Evolutionary conservation across 2,329 filamentous ascomycete species (phyloP).

Genomic region (Coleophoma cylindrospora): DNA sequence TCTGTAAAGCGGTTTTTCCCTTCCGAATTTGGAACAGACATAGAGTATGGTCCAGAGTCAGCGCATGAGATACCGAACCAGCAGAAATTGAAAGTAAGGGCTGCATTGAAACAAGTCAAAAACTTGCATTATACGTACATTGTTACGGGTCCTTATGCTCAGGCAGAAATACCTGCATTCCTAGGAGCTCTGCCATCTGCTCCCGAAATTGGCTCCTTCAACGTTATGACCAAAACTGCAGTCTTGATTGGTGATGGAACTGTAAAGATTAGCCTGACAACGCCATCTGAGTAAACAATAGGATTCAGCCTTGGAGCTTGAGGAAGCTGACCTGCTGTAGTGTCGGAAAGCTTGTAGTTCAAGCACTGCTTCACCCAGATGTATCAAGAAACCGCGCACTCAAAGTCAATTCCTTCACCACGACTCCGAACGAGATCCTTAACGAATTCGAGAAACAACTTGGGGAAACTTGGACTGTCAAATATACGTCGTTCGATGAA

Average conservation of each 20-base stretch:
- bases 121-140: constrained; percentile 59
- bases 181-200: neutral
- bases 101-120: constrained; percentile 47
- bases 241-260: constrained; percentile 57
- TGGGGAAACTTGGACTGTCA: constrained; percentile 29
- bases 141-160: constrained; percentile 67
- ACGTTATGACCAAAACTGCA: constrained; percentile 51
- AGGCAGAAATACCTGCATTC: neutral
- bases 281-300: constrained; percentile 60
- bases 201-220: constrained; percentile 48
- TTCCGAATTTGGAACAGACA: too few species aligned
- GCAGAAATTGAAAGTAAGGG: constrained; percentile 63
- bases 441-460: constrained; percentile 28
- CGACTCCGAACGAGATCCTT: constrained; percentile 30
- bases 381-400: constrained; percentile 28
- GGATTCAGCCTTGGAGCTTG: neutral
- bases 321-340: constrained; percentile 31
- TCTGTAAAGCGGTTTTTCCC: too few species aligned
- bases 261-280: constrained; percentile 61
- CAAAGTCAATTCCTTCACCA: constrained; percentile 29
- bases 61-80: constrained; percentile 31
- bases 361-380: constrained; percentile 28
- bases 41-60: too few species aligned
- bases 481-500: constrained; percentile 21
- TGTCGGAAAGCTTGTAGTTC: constrained; percentile 31